A percentile compares a stretch with the other conserved stretches of the same genome.
Conservation (phyloP, 2,329 filamentous ascomycete genomes). For the Ascochyta rabiei region DNA sequence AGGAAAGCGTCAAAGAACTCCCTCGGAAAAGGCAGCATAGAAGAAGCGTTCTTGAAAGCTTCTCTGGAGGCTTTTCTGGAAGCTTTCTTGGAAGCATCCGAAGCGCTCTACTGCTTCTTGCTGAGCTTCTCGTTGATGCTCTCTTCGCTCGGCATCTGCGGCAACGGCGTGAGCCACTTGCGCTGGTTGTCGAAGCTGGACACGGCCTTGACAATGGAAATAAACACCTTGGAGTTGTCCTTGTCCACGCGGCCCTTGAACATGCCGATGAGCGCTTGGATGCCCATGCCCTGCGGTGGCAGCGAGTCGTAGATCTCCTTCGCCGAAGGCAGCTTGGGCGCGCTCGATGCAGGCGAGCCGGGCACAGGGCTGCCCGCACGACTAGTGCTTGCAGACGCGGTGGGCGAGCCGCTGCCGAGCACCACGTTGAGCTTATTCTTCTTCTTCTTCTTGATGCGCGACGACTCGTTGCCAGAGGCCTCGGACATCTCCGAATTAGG, state of each 20-base stretch:
- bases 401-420: conserved; percentile 60
- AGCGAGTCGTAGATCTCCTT: conserved; percentile 54
- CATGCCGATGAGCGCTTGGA: conserved; percentile 47
- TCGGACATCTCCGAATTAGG: conserved; percentile 87
- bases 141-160: conserved; percentile 40
- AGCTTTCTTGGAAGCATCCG: background rate
- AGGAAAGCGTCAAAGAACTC: too few relatives aligned
- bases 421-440: conserved; percentile 62
- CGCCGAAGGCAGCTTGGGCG: conserved; percentile 48
- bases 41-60: too few relatives aligned
- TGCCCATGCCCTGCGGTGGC: conserved; percentile 52
- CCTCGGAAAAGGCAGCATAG: too few relatives aligned
- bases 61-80: too few relatives aligned
- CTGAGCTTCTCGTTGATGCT: conserved; percentile 27
- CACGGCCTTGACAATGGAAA: conserved; percentile 51
- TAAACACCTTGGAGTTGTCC: conserved; percentile 48
- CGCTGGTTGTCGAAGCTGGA: conserved; percentile 39
- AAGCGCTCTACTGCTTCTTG: conserved; percentile 7
- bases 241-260: conserved; percentile 52
- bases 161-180: conserved; percentile 38
- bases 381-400: conserved; percentile 67
- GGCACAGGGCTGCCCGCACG: conserved; percentile 54
- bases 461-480: conserved; percentile 88
- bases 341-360: conserved; percentile 31
- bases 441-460: conserved; percentile 72